These are phyloP conservation scores for Adansonia gregorii DNA, from an alignment of 441 rosid genomes.

Conservation along the genomic window DNA sequence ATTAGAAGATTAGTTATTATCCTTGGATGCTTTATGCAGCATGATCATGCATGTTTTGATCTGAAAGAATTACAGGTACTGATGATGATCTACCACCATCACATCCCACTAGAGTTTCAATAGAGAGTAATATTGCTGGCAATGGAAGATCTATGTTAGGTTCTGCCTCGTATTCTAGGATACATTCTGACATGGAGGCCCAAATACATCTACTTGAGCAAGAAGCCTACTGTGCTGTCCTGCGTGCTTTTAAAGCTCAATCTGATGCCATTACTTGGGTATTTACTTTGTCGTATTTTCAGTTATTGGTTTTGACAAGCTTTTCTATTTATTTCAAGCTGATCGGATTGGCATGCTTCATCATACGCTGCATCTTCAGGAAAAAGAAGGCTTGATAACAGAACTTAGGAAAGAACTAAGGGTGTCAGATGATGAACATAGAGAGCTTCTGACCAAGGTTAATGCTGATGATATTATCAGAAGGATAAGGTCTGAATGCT, in stretches of 20 bases:
- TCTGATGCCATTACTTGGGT: constrained; percentile 98
- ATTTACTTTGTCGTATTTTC: constrained; percentile 30
- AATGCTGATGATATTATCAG: constrained; percentile 78
- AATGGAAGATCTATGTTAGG: constrained; percentile 57
- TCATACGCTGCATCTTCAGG: constrained; percentile 50
- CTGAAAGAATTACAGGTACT: constrained; percentile 46
- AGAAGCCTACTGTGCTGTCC: constrained; percentile 88
- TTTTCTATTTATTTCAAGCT: constrained; percentile 16
- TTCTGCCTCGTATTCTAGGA: constrained; percentile 44
- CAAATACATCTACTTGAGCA: constrained; percentile 92
- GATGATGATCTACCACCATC: constrained; percentile 52
- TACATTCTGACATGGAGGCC: constrained; percentile 65
- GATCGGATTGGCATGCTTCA: constrained; percentile 22
- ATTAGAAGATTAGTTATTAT: constrained; percentile 5
- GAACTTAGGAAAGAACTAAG: constrained; percentile 89
- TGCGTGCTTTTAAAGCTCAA: constrained; percentile 97
- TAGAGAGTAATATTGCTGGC: constrained; percentile 40
- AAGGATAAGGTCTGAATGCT: constrained; percentile 68
- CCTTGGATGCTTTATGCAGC: constrained; percentile 18
- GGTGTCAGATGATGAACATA: constrained; percentile 94
- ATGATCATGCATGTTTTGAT: constrained; percentile 17
- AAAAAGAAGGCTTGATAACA: constrained; percentile 89
- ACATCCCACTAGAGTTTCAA: constrained; percentile 43
- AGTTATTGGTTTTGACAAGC: not conserved
- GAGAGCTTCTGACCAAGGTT: constrained; percentile 79